Evolutionary conservation across 495 filamentous ascomycete genomes (phyloP), one percentile per base, ranked within the genome.

Genomic region (Parathielavia hyrcaniae): DNA sequence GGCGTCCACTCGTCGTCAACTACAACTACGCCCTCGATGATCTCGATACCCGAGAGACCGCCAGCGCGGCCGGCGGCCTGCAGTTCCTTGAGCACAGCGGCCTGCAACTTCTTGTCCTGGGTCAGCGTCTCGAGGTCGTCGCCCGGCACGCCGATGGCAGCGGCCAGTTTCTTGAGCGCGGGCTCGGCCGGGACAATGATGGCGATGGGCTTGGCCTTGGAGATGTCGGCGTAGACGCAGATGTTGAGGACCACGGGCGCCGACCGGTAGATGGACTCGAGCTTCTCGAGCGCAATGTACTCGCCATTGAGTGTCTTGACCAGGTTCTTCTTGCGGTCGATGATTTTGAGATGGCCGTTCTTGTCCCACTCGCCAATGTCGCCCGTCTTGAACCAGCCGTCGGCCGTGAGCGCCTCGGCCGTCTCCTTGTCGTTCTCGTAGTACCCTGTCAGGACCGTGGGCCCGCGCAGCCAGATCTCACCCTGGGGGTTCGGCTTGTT

Each of bases 211-310:
- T 89, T 95, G 65, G 82, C 81, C 71, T 93, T 84, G 61, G 86
- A 79, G 61, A 81, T 63, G 48, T 89, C 88, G 54, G 92, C 93
- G 65, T 95, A 91, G 50, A 96, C 87, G 70, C 93, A 97, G 71
- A 98, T 96, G 73, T 98, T 98, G 65, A 80, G 86, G 22, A 97
- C 91, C 4, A 97, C 81, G 8, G 86, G 79, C 6, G 84, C 81
- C 35, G 91, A 85, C 55, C 93, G 89, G 75, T 98, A 98, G 60
- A 95, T 78, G 5, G 90, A 91, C 76, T 98, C 93, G 52, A 98
- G 88, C 82, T 98, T 98, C 84, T 98, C 93, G 19, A 98, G 81
- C 35, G 93, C 93, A 69, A 98, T 96, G 73, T 98, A 98, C 77
- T 98, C 93, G 66, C 93, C 93, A 68, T 91, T 90, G 55, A 88